Percentiles rank a stretch among this genome's conserved stretches.
These are phyloP conservation scores for Auricularia auricula-judae DNA, from an alignment of 768 basidiomycete species.

Conservation along the genomic window DNA sequence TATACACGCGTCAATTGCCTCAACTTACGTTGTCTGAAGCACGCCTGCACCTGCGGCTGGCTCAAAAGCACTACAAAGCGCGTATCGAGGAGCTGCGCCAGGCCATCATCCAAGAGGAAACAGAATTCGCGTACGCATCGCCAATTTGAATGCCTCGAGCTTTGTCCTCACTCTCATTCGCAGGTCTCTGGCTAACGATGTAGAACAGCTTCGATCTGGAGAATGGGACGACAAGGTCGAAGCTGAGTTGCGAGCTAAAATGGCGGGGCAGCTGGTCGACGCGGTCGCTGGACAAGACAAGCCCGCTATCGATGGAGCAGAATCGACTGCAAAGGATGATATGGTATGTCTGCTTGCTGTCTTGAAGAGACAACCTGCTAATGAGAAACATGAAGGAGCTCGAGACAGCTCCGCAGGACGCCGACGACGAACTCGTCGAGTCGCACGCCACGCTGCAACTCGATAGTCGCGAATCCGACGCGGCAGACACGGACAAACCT, in stretches of 20 bases:
- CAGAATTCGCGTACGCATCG: constrained; percentile 56
- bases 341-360: not conserved
- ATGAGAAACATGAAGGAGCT: not conserved
- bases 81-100: constrained; percentile 62
- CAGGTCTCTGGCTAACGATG: constrained; percentile 61
- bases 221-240: constrained; percentile 46
- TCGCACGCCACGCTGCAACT: not conserved
- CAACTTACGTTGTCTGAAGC: constrained; percentile 30
- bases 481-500: not conserved
- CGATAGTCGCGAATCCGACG: not conserved
- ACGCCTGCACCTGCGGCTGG: constrained; percentile 52
- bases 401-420: not conserved
- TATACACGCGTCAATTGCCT: not conserved
- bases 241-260: constrained; percentile 19
- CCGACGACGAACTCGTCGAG: not conserved
- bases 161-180: not conserved
- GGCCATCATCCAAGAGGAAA: constrained; percentile 65
- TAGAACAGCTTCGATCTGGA: constrained; percentile 64
- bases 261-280: constrained; percentile 13
- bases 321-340: constrained; percentile 1
- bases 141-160: too few relatives aligned
- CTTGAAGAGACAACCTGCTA: not conserved
- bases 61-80: constrained; percentile 59
- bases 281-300: not conserved
- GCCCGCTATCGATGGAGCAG: not conserved